phyloP scores from a whole-genome alignment of 208 protist species.

The Crithidia acanthocephali region DNA sequence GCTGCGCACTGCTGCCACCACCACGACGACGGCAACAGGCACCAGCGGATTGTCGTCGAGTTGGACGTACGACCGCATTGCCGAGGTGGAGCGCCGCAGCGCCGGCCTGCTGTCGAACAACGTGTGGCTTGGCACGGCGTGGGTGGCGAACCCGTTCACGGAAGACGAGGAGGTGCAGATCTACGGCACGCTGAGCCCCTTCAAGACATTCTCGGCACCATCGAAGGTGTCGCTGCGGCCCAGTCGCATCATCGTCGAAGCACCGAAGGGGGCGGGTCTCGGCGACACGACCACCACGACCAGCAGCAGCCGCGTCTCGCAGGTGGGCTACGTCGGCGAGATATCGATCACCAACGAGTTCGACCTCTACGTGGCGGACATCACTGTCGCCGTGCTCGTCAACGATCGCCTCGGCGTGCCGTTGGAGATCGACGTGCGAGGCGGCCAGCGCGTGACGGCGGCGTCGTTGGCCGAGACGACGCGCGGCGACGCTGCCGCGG shows the following conservation, averaged over 20 bases:
- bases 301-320: constrained; percentile 1
- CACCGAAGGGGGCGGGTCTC: neutral
- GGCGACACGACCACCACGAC: neutral
- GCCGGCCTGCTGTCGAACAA: constrained; percentile 49
- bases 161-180: constrained; percentile 81
- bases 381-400: constrained; percentile 41
- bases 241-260: constrained; percentile 19
- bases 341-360: constrained; percentile 59
- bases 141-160: constrained; percentile 68
- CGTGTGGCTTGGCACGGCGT: constrained; percentile 80
- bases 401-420: constrained; percentile 44
- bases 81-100: constrained; percentile 54
- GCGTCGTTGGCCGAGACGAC: neutral
- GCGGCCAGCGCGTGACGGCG: constrained; percentile 12
- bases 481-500: neutral
- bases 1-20: neutral
- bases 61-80: constrained; percentile 65
- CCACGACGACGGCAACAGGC: neutral
- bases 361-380: constrained; percentile 39
- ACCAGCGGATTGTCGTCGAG: neutral
- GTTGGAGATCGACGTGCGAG: constrained; percentile 48
- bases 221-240: constrained; percentile 34
- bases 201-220: constrained; percentile 71
- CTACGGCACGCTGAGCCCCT: constrained; percentile 68
- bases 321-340: constrained; percentile 60